A percentile compares a stretch with the other conserved stretches of the same genome.
Conservation (phyloP, 163 green algal species). For the Scenedesmus sp. region DNA sequence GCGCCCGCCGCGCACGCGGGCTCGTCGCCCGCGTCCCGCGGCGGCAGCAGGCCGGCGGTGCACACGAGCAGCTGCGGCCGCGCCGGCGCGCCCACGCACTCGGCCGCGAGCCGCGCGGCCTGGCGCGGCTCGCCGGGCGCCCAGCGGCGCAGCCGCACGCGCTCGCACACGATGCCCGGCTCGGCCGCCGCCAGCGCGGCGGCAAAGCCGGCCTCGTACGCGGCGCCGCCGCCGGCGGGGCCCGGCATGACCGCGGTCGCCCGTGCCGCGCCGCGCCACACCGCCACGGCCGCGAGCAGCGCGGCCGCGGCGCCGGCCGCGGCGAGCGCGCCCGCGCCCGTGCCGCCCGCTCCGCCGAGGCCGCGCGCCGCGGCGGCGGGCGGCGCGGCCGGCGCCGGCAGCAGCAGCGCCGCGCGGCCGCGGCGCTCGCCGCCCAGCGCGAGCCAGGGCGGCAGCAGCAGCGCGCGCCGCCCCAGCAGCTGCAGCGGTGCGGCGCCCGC, state of each 20-base stretch:
- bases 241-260: background rate
- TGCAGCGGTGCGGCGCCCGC: background rate
- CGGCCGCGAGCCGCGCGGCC: background rate
- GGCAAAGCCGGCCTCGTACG: background rate
- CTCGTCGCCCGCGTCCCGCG: too few species aligned
- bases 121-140: background rate
- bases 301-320: conserved; percentile 10
- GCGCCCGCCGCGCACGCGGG: too few species aligned
- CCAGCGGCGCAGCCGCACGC: background rate
- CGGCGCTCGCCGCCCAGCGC: background rate
- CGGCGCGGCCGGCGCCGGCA: background rate
- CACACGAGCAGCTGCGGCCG: background rate
- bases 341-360: background rate
- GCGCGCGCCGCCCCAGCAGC: background rate
- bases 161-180: conserved; percentile 6
- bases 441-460: conserved; percentile 33
- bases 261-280: conserved; percentile 3
- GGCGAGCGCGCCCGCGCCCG: background rate
- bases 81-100: background rate
- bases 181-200: conserved; percentile 7
- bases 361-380: background rate
- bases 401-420: background rate
- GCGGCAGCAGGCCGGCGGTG: conserved; percentile 3
- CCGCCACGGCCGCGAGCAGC: background rate
- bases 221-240: background rate